Evolutionary conservation across 768 basidiomycete genomes (phyloP).

Genomic region (Podaxis sp.): DNA sequence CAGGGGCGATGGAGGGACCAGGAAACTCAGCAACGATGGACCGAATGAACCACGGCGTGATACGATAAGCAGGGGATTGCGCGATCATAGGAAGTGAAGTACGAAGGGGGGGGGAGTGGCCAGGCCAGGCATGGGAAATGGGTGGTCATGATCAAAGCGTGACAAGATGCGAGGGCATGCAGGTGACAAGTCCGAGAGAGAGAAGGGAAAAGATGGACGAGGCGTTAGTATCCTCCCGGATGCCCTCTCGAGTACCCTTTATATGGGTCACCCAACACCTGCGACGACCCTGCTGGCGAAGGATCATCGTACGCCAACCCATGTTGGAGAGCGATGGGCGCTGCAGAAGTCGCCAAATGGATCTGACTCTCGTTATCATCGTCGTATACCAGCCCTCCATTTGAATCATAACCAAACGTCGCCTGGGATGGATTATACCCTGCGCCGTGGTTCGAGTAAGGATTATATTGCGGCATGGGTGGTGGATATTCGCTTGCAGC

Average conservation of each 20-base stretch:
- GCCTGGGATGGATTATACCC: slow-evolving; percentile 57
- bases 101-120: not conserved
- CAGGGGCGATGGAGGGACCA: not conserved
- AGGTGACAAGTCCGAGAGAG: not conserved
- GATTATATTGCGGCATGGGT: slow-evolving; percentile 75
- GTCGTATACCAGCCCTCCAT: slow-evolving; percentile 34
- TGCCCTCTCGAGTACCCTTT: slow-evolving; percentile 3
- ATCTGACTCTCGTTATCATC: slow-evolving; percentile 66
- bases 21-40: not conserved
- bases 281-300: slow-evolving; percentile 13
- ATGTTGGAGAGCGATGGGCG: slow-evolving; percentile 42
- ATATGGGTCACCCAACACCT: slow-evolving; percentile 3
- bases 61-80: not conserved
- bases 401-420: slow-evolving; percentile 50
- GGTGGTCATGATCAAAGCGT: slow-evolving; percentile 5
- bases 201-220: not conserved
- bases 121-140: not conserved
- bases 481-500: slow-evolving; percentile 48
- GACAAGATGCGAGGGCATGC: not conserved
- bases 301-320: slow-evolving; percentile 35
- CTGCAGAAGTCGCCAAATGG: slow-evolving; percentile 54
- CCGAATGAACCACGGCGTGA: not conserved
- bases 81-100: not conserved
- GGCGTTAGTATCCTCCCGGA: not conserved
- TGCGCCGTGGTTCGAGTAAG: slow-evolving; percentile 56